A percentile compares a stretch with the other conserved stretches of the same genome.
phyloP scores from a whole-genome alignment of 2,329 filamentous ascomycete species.

The Byssothecium circinans region DNA sequence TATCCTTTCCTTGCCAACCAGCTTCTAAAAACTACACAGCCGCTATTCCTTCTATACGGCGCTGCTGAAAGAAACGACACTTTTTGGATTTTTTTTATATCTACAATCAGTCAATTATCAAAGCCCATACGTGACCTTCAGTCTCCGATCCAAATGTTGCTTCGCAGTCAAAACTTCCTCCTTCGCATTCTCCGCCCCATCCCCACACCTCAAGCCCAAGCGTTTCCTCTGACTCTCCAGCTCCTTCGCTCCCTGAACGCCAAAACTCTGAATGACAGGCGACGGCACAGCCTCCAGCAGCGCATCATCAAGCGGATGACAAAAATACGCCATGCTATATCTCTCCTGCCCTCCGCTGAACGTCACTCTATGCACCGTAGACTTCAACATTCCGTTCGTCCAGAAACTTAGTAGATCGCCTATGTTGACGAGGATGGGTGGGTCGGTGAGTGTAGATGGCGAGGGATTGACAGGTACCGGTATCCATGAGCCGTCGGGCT shows the following conservation, averaged over 20 bases:
- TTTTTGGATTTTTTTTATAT: no score
- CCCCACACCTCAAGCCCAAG: conserved; percentile 46
- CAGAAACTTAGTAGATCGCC: conserved; percentile 77
- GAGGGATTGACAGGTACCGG: conserved; percentile 51
- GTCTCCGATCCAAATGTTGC: conserved; percentile 59
- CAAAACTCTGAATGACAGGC: conserved; percentile 49
- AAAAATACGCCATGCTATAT: conserved; percentile 65
- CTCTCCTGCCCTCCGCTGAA: conserved; percentile 58
- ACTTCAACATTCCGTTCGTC: conserved; percentile 85
- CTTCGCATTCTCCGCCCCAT: conserved; percentile 41
- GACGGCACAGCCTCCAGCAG: conserved; percentile 60
- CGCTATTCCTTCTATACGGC: no score
- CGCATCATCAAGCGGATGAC: conserved; percentile 61
- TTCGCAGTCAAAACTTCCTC: conserved; percentile 56
- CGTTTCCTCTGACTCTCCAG: conserved; percentile 43
- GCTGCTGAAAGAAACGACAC: no score
- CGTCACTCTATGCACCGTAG: conserved; percentile 85
- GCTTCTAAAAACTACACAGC: no score
- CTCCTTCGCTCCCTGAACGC: conserved; percentile 37
- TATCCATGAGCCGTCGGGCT: conserved; percentile 52
- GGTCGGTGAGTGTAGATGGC: conserved; percentile 62
- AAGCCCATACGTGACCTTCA: conserved; percentile 61
- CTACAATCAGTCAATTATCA: no score
- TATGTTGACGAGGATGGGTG: conserved; percentile 62
- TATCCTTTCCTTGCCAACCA: no score